Base-by-base conservation (phyloP, 2,329 filamentous ascomycete species). In the Emergomyces africanus region DNA sequence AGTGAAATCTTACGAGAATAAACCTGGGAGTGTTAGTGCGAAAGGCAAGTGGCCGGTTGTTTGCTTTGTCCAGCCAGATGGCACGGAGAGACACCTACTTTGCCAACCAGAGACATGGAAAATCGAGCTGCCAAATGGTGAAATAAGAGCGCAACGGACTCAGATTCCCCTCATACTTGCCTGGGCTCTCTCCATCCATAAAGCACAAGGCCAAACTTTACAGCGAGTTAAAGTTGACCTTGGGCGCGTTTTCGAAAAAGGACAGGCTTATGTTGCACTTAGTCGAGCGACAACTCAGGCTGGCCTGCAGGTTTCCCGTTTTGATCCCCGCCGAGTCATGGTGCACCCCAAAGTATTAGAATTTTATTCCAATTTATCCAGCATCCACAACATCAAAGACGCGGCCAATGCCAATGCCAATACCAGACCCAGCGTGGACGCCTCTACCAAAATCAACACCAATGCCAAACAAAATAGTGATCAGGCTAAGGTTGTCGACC, bases 131-230 rank as follows among this genome's bases (percentile, higher is more conserved):
- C 94, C 94, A 1, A 96, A 88, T 59, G 94, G 94, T 53, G 91
- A 97, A 70, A 81, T 97, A 0, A 90, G 96, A 71, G 94, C 94
- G 1, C 89, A 89, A 61, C 87, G 94, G 44, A 81, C 81, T 51
- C 89, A 92, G 66, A 73, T 92, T 1, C 94, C 94, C 0, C 79
- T 99, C 56, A 97, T 99, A 63, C 79, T 99, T 35, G 94, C 94
- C 0, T 99, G 94, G 94, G 94, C 94, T 1, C 76, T 99, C 23
- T 96, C 90, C 0, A 99, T 99, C 61, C 94, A 99, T 78, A 99
- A 99, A 74, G 94, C 94, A 0, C 92, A 97, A 71, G 92, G 92
- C 1, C 92, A 97, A 72, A 97, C 92, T 39, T 77, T 96, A 30
- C 90, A 95, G 68, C 82, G 92, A 56, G 94, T 99, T 61, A 95